phyloP scores from a whole-genome alignment of 352 stramenopile genomes.

The Elongisporangium senticosum region DNA sequence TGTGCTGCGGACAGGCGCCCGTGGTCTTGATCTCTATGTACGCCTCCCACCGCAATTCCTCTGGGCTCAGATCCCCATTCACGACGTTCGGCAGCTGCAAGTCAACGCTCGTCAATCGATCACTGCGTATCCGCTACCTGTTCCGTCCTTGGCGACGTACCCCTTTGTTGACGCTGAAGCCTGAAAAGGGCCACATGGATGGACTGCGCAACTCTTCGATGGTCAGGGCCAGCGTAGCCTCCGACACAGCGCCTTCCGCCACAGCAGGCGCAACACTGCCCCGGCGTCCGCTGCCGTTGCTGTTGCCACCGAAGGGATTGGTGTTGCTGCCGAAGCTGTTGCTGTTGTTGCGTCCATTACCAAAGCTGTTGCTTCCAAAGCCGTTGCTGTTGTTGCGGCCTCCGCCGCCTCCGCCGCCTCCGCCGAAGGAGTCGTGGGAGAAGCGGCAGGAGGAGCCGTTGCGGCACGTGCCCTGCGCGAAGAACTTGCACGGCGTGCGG shows the following conservation, averaged over 20 bases:
- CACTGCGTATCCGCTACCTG: neutral
- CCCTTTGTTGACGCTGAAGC: conserved; percentile 56
- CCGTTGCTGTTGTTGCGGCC: conserved; percentile 8
- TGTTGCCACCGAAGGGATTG: conserved; percentile 5
- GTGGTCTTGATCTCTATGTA: conserved; percentile 51
- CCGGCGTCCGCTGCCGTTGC: neutral
- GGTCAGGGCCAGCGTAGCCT: conserved; percentile 34
- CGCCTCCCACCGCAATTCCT: conserved; percentile 57
- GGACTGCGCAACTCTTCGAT: conserved; percentile 55
- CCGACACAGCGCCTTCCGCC: conserved; percentile 24
- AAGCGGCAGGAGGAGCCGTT: conserved; percentile 69
- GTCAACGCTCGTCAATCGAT: neutral
- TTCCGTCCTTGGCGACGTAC: conserved; percentile 17
- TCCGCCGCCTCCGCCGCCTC: conserved; percentile 10
- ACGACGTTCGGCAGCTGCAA: conserved; percentile 52
- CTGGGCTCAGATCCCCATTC: conserved; percentile 46
- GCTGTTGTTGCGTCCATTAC: conserved; percentile 5
- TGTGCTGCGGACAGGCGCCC: conserved; percentile 32
- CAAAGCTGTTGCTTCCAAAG: conserved; percentile 12
- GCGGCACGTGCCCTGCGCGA: conserved; percentile 59
- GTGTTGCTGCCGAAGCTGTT: conserved; percentile 2
- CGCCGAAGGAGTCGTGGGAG: conserved; percentile 32
- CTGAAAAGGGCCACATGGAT: conserved; percentile 56
- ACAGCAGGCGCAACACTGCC: conserved; percentile 2
- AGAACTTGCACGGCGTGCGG: conserved; percentile 57